Base-by-base conservation (phyloP, 352 stramenopile species). In the Pythium brachiatum region DNA sequence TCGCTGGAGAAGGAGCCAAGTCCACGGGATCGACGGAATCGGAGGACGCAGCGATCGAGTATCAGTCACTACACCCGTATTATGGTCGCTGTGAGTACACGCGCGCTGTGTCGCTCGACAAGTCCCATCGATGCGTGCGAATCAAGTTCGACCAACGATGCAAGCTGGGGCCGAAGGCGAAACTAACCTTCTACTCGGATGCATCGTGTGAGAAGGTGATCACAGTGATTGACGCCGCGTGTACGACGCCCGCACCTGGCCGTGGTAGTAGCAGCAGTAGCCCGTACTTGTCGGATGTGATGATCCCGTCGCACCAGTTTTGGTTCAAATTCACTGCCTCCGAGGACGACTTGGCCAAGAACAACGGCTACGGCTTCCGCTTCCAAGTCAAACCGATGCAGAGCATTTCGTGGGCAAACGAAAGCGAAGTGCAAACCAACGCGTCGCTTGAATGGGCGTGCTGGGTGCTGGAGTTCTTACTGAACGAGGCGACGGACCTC, bases 391-490 rank as follows among this genome's bases (percentile, higher is more conserved):
- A 89, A 25, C 76, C 81, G 0, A 78, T 94, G 65, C 70, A 81
- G 8, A 94, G 81, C 63, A 90, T 94, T 26, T 76, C 72, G 29
- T 96, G 87, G 87, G 74, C 68, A 2, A 94, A 90, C 53, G 87
- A 96, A 44, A 72, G 70, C 2, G 85, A 94, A 26, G 87, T 96
- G 26, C 68, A 94, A 12, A 64, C 69, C 26, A 83, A 80, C 29
- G 83, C 87, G 26, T 95, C 83, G 1, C 68, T 96, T 2, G 86
- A 96, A 34, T 96, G 86, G 81, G 87, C 87, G 3, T 96, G 87
- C 59, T 96, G 87, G 87, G 57, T 94, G 12, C 62, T 96, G 12
- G 81, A 92, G 31, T 81, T 94, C 18, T 57, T 96, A 46, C 65
- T 96, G 3, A 92, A 90, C 52, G 77, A 93, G 39, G 81, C 83